These are phyloP conservation scores for Actinomucor elegans DNA, from an alignment of 371 early-diverging fungal species.

Conservation along the genomic window DNA sequence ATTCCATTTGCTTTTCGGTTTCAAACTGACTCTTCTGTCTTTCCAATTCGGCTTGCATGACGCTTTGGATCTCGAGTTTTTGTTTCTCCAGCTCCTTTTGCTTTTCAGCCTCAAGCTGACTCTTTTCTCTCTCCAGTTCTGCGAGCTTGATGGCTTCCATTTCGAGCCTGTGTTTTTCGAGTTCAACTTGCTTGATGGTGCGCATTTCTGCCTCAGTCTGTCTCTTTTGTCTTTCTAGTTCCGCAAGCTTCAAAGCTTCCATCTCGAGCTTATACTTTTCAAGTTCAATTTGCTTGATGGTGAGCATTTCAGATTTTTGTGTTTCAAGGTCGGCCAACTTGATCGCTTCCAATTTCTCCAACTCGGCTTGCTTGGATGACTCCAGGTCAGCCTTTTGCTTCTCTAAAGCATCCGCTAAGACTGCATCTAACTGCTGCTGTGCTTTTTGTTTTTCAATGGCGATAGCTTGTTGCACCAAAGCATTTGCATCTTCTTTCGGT, in stretches of 20 bases:
- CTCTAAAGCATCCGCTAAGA: neutral
- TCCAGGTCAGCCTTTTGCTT: slow-evolving; percentile 5
- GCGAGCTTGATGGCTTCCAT: neutral
- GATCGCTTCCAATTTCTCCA: neutral
- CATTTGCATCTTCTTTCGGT: slow-evolving; percentile 8
- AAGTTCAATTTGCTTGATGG: neutral
- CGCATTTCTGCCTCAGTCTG: neutral
- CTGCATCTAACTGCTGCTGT: neutral
- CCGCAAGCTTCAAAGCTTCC: neutral
- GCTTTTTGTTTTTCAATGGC: slow-evolving; percentile 4
- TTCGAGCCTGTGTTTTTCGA: neutral
- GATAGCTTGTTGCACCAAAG: slow-evolving; percentile 1
- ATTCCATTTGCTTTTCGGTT: neutral
- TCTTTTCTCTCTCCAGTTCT: slow-evolving; percentile 6
- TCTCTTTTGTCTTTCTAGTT: slow-evolving; percentile 6
- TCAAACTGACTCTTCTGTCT: slow-evolving; percentile 3
- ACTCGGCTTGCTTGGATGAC: neutral
- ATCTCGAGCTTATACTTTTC: neutral
- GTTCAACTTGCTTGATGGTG: neutral
- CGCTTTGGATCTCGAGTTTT: neutral
- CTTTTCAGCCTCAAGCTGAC: neutral
- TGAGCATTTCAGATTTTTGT: neutral
- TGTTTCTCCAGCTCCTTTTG: neutral
- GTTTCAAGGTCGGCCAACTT: neutral
- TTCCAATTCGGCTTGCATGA: neutral